phyloP scores from a whole-genome alignment of 2,329 filamentous ascomycete species.

The Parastagonospora avenae region DNA sequence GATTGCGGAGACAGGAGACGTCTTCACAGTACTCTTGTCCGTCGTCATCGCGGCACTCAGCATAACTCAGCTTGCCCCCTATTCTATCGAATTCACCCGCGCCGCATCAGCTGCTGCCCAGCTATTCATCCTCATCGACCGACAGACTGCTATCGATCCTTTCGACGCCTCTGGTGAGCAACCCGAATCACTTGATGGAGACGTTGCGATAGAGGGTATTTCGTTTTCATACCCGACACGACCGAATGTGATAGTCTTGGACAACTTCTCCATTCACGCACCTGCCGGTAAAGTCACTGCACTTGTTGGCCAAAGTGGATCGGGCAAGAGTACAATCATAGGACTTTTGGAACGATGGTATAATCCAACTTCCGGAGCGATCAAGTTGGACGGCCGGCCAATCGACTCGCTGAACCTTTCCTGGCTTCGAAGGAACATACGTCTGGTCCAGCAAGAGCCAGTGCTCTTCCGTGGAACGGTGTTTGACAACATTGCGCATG shows the following conservation, averaged over 20 bases:
- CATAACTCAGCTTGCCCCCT: conserved; percentile 11
- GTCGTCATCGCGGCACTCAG: conserved; percentile 81
- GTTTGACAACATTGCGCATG: conserved; percentile 83
- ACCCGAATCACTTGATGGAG: not conserved
- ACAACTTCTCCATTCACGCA: conserved; percentile 40
- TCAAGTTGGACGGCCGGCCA: conserved; percentile 8
- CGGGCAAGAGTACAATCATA: conserved; percentile 51
- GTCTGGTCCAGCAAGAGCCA: conserved; percentile 58
- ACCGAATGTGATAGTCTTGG: conserved; percentile 41
- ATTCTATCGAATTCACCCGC: conserved; percentile 16
- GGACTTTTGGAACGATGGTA: conserved; percentile 48
- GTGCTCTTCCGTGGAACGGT: conserved; percentile 89
- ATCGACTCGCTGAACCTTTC: conserved; percentile 21
- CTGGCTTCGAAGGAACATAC: conserved; percentile 27
- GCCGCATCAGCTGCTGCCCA: conserved; percentile 18
- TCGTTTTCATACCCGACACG: conserved; percentile 49
- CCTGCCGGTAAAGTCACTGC: conserved; percentile 48
- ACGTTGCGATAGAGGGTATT: conserved; percentile 18
- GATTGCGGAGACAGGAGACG: conserved; percentile 63
- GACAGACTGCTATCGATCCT: conserved; percentile 12
- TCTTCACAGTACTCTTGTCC: conserved; percentile 77
- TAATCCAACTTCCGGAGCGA: conserved; percentile 23
- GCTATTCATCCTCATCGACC: conserved; percentile 18
- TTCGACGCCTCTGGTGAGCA: conserved; percentile 12
- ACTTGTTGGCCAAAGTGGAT: conserved; percentile 49